Evolutionary conservation across 2,329 filamentous ascomycete genomes (phyloP), one percentile per base, ranked within the genome.

Genomic region (Cladosporium colombiae): DNA sequence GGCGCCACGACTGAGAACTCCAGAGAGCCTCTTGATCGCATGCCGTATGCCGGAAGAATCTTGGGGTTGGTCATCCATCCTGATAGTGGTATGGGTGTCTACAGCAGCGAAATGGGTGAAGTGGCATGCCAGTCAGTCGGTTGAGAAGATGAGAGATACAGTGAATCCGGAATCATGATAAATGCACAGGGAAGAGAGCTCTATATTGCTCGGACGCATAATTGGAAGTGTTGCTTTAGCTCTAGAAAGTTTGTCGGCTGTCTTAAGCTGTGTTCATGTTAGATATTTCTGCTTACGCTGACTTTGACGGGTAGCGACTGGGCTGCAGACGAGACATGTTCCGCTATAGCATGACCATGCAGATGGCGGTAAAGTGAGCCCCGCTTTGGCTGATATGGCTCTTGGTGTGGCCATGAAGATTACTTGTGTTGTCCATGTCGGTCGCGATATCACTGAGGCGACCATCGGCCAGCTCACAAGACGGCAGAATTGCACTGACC

Each of bases 241-340:
- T 21, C 27, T 21, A 14, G 27, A n/a, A 46, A 55, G 52, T 55
- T 55, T 55, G 52, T 33, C 23, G 40, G 40, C 27, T 55, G 52
- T 55, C 27, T 29, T 6, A 33, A 29, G 31, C 18, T 33, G 27
- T 21, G 23, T 46, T 11, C 8, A n/a, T 46, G 16, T 5, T 29
- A 13, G 52, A 33, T 16, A 55, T 57, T 6, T 57, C 33, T 57
- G 55, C 55, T 57, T 57, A 57, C 55, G 33, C 31, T 16, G 11
- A 21, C 33, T 40, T 57, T 25, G n/a, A 21, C 55, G 55, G 55
- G 18, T 57, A 23, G 55, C 33, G 31, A 57, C 55, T 57, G 55
- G 55, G 55, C 55, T 57, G 33, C n/a, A 40, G 21, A 21, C 29
- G n/a, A 35, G 18, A 33, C 55, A 37, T 57, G 55, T 40, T 57